phyloP scores from a whole-genome alignment of 345 rosid species.

The Citropsis articulata region DNA sequence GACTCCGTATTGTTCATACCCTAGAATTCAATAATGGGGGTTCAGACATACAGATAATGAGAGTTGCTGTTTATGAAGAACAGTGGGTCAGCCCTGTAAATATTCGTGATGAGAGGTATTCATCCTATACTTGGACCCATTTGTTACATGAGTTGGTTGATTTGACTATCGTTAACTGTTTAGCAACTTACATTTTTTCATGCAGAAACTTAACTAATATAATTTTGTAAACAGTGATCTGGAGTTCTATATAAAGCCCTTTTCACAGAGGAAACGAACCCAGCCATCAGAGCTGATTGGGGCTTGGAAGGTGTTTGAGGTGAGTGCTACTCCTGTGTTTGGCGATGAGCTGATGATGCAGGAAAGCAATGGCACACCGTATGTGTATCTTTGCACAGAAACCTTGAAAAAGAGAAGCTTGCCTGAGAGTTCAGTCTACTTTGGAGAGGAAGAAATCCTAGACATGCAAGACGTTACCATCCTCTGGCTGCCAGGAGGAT shows the following conservation, averaged over 20 bases:
- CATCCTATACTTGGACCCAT: background rate
- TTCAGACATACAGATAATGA: slow-evolving; percentile 80
- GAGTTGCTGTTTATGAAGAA: slow-evolving; percentile 92
- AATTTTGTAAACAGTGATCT: slow-evolving; percentile 42
- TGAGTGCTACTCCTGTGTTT: slow-evolving; percentile 73
- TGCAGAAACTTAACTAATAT: slow-evolving; percentile 9
- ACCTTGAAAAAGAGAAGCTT: slow-evolving; percentile 69
- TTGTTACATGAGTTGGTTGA: background rate
- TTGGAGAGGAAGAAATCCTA: slow-evolving; percentile 77
- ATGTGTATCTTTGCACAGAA: slow-evolving; percentile 80
- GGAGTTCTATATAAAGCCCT: slow-evolving; percentile 56
- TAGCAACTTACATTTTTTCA: background rate
- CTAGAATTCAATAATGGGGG: slow-evolving; percentile 79
- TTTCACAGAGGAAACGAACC: slow-evolving; percentile 68
- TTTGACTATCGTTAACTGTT: background rate
- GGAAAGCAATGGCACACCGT: slow-evolving; percentile 39
- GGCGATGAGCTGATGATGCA: slow-evolving; percentile 40
- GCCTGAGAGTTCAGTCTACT: slow-evolving; percentile 58
- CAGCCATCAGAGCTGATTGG: slow-evolving; percentile 75
- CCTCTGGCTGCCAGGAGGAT: slow-evolving; percentile 88
- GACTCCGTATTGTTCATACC: slow-evolving; percentile 84
- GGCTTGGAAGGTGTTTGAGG: slow-evolving; percentile 93
- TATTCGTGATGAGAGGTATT: slow-evolving; percentile 58
- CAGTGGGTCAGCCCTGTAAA: slow-evolving; percentile 79
- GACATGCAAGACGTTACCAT: slow-evolving; percentile 73